Conservation (phyloP, 805 yeast genomes). For the Candida pseudofarinosa region DNA sequence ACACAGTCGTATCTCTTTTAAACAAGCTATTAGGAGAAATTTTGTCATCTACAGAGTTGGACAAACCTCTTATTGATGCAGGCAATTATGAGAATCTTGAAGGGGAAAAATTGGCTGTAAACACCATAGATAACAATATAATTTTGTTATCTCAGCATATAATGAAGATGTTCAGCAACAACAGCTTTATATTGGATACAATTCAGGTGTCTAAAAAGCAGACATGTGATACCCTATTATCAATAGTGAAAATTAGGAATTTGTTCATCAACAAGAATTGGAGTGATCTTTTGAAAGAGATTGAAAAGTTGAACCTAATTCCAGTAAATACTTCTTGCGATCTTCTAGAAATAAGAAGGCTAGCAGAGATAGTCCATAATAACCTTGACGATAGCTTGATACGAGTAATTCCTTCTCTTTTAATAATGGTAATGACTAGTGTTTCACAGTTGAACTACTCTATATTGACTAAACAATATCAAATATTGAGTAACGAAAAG, state of each 20-base stretch:
- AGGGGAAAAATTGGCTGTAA: slow-evolving; percentile 26
- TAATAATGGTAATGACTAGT: slow-evolving; percentile 78
- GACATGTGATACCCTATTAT: slow-evolving; percentile 61
- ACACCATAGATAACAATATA: slow-evolving; percentile 44
- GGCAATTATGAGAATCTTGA: slow-evolving; percentile 37
- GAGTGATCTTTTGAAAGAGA: slow-evolving; percentile 51
- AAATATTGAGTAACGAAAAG: slow-evolving; percentile 41
- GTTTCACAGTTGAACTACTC: slow-evolving; percentile 54
- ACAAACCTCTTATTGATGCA: slow-evolving; percentile 46
- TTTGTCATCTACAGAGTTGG: slow-evolving; percentile 65
- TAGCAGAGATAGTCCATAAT: slow-evolving; percentile 60
- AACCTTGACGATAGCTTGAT: slow-evolving; percentile 66
- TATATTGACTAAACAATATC: slow-evolving; percentile 40
- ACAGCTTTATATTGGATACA: slow-evolving; percentile 54
- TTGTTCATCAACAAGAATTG: slow-evolving; percentile 52
- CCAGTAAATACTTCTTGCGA: slow-evolving; percentile 51
- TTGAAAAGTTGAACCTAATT: slow-evolving; percentile 60
- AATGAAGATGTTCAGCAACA: slow-evolving; percentile 46
- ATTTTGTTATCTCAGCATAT: slow-evolving; percentile 44
- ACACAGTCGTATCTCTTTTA: slow-evolving; percentile 70
- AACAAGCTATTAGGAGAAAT: slow-evolving; percentile 77
- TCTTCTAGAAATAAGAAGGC: slow-evolving; percentile 55
- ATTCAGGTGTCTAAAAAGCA: slow-evolving; percentile 54
- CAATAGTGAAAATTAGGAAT: slow-evolving; percentile 65
- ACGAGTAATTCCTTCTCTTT: slow-evolving; percentile 73